Evolutionary conservation across 2,329 filamentous ascomycete species (phyloP), one percentile per base, ranked within the genome.

Genomic region (Zelopaecilomyces penicillatus): DNA sequence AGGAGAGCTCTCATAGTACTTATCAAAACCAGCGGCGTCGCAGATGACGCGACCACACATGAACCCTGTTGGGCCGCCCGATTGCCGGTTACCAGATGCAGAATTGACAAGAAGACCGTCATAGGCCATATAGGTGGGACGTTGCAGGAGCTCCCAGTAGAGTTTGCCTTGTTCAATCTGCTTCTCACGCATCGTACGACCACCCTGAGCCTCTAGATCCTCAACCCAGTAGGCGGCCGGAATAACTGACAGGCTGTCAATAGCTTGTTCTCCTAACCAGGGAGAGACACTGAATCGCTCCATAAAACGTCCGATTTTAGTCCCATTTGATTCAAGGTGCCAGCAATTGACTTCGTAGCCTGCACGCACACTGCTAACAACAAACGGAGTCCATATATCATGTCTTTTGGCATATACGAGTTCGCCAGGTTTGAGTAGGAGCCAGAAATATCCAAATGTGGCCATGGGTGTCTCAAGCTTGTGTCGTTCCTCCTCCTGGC

Each of bases 81-180:
- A 51, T 8, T 52, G 51, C 11, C 54, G 52, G 39, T 53, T 57
- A 5, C 50, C 53, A 0, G 50, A 50, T 3, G 56, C 52, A 4
- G 54, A 59, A 39, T 61, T 60, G 28, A 65, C 63, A 5, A 72
- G 56, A 12, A 56, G 56, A 4, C 70, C 70, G 8, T 71, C 64
- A 12, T 74, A 71, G 5, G 69, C 62, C 63, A 68, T 72, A 47
- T 73, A 73, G 0, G 59, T 64, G 1, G 70, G 70, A 7, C 60
- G 59, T 50, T 73, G 66, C 27, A 67, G 58, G 5, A 75, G 62
- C 11, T 71, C 66, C 71, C 71, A 75, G 56, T 66, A 70, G n/a
- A 63, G 39, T 53, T 61, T 67, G 6, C 71, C 71, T 8, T 71
- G 57, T 27, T 54, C 54, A 43, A 71, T 58, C 40, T 65, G 64